Conservation (phyloP, 345 rosid genomes). For the Physaria fendleri region DNA sequence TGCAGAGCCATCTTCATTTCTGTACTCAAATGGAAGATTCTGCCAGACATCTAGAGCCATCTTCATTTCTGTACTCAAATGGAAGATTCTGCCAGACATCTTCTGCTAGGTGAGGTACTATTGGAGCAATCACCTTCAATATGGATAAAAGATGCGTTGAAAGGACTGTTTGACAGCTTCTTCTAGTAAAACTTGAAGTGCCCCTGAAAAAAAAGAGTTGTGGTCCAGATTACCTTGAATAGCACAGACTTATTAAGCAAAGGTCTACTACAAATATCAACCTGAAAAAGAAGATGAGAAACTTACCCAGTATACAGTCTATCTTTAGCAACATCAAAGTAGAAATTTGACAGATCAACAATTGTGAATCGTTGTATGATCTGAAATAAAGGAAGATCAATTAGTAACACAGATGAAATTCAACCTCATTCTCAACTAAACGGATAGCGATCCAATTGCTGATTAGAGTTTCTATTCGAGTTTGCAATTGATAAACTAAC, state of each 20-base stretch:
- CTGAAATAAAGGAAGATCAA: slow-evolving; percentile 38
- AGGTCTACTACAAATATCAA: not conserved
- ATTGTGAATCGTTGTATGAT: slow-evolving; percentile 73
- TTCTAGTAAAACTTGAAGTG: slow-evolving; percentile 60
- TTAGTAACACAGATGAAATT: not conserved
- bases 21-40: slow-evolving; percentile 73
- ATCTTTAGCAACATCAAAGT: slow-evolving; percentile 93
- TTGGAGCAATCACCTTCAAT: slow-evolving; percentile 73
- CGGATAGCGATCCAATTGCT: slow-evolving; percentile 1
- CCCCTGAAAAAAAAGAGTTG: slow-evolving; percentile 53
- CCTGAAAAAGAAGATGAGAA: slow-evolving; percentile 15
- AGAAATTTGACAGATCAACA: slow-evolving; percentile 90
- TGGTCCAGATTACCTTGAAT: not conserved
- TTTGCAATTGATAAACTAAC: not conserved
- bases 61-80: slow-evolving; percentile 44
- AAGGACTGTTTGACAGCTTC: slow-evolving; percentile 96
- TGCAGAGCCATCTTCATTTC: slow-evolving; percentile 48
- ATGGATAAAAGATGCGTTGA: slow-evolving; percentile 81
- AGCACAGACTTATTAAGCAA: not conserved
- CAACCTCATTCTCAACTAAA: slow-evolving; percentile 1
- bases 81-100: slow-evolving; percentile 97
- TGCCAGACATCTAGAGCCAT: slow-evolving; percentile 92
- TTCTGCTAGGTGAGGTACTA: slow-evolving; percentile 92
- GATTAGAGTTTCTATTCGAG: not conserved
- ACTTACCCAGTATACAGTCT: slow-evolving; percentile 92